phyloP scores from a whole-genome alignment of 1,284 basidiomycete genomes.

The Sporisorium reilianum region DNA sequence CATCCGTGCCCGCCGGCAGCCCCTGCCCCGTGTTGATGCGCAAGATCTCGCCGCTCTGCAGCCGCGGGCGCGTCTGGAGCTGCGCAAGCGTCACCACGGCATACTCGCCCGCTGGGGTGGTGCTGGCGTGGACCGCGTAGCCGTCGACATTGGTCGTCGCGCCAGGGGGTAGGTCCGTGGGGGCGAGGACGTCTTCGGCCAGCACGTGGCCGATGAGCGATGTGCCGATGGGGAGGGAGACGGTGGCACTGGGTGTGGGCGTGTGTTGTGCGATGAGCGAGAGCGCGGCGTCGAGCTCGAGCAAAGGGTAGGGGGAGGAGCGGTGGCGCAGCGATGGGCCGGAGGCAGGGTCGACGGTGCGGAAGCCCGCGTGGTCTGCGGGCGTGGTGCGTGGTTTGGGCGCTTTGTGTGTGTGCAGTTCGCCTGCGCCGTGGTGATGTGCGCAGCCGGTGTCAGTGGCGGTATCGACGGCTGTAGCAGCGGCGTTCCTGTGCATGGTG shows the following conservation, averaged over 20 bases:
- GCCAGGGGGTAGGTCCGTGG: slow-evolving; percentile 71
- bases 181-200: slow-evolving; percentile 79
- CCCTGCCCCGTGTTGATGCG: slow-evolving; percentile 70
- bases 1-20: slow-evolving; percentile 80
- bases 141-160: slow-evolving; percentile 87
- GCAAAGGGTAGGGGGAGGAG: slow-evolving; percentile 80
- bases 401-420: slow-evolving; percentile 31
- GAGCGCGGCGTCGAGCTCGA: slow-evolving; percentile 78
- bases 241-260: slow-evolving; percentile 24
- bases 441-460: slow-evolving; percentile 33
- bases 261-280: slow-evolving; percentile 74
- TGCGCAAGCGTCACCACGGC: slow-evolving; percentile 76
- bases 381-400: slow-evolving; percentile 47
- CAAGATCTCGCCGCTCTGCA: slow-evolving; percentile 46
- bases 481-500: slow-evolving; percentile 1
- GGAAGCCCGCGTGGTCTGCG: slow-evolving; percentile 54
- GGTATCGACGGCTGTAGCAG: slow-evolving; percentile 2
- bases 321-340: slow-evolving; percentile 42
- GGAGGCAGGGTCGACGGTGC: slow-evolving; percentile 78
- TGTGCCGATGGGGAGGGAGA: slow-evolving; percentile 65
- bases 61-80: slow-evolving; percentile 7
- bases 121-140: slow-evolving; percentile 76
- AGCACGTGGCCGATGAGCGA: slow-evolving; percentile 77
- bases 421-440: slow-evolving; percentile 52
- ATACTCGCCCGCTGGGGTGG: slow-evolving; percentile 75